phyloP scores from a whole-genome alignment of 164 flowering plant genomes.

The Protea cynaroides region DNA sequence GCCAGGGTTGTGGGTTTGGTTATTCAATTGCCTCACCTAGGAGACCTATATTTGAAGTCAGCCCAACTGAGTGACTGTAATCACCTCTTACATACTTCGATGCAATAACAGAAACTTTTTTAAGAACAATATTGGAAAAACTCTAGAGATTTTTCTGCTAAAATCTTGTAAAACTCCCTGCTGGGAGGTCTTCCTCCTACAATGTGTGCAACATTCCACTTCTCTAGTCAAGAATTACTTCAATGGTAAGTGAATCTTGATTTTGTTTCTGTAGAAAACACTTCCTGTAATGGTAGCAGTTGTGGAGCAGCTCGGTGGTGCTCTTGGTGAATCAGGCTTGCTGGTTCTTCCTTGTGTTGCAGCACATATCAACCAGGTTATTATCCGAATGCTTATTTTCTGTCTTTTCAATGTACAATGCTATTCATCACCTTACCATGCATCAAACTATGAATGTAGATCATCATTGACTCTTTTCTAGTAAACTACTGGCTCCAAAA shows the following conservation, averaged over 20 bases:
- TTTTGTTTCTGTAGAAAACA: conserved; percentile 61
- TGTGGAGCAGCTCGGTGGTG: conserved; percentile 86
- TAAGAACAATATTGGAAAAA: neutral
- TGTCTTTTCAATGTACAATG: neutral
- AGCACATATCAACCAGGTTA: conserved; percentile 86
- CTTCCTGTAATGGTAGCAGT: conserved; percentile 91
- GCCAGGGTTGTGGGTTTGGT: neutral
- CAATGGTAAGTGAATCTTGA: conserved; percentile 3
- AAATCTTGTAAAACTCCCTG: neutral
- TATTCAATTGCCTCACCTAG: neutral
- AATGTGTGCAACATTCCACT: neutral
- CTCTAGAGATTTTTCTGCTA: neutral
- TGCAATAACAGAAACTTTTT: neutral
- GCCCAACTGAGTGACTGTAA: neutral
- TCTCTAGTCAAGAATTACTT: neutral
- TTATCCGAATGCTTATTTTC: neutral
- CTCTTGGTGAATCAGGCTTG: conserved; percentile 80
- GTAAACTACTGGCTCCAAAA: conserved; percentile 54
- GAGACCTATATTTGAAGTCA: neutral
- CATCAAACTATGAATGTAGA: conserved; percentile 30
- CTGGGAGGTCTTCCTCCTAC: neutral
- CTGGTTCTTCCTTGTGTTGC: conserved; percentile 94
- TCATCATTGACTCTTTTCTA: conserved; percentile 63
- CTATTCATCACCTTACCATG: neutral
- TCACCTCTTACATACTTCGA: neutral